phyloP scores from a whole-genome alignment of 345 rosid species.

The Isatis tinctoria region DNA sequence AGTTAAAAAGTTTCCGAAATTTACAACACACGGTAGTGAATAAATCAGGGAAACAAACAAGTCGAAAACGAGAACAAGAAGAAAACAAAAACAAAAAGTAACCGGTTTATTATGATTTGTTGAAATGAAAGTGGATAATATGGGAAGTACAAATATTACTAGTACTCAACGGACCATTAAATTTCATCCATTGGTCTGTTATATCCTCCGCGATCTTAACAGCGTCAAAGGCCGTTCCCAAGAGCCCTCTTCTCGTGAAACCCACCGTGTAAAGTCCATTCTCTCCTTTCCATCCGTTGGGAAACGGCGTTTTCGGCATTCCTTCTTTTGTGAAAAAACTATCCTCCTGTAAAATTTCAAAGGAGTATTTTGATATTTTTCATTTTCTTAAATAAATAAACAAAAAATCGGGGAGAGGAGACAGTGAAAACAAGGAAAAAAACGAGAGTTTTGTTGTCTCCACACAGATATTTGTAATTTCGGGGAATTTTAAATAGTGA shows the following conservation, averaged over 20 bases:
- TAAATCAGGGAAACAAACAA: background rate
- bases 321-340: constrained; percentile 80
- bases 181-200: constrained; percentile 48
- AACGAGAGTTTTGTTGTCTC: background rate
- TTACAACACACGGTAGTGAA: constrained; percentile 2
- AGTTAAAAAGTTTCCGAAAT: background rate
- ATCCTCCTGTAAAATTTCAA: constrained; percentile 39
- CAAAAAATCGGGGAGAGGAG: background rate
- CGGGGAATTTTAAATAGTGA: constrained; percentile 8
- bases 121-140: constrained; percentile 30
- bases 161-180: constrained; percentile 17
- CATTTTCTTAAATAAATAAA: background rate
- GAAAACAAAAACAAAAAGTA: background rate
- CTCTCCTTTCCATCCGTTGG: constrained; percentile 84
- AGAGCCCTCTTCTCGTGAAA: constrained; percentile 78
- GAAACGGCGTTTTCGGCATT: constrained; percentile 80
- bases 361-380: background rate
- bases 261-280: constrained; percentile 86
- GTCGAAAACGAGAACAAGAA: background rate
- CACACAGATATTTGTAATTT: background rate
- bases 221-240: constrained; percentile 75
- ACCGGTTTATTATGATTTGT: constrained; percentile 1
- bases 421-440: background rate
- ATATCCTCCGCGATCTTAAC: constrained; percentile 63
- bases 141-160: constrained; percentile 37